Conservation (phyloP, 805 yeast species). For the Metschnikowia proteae region DNA sequence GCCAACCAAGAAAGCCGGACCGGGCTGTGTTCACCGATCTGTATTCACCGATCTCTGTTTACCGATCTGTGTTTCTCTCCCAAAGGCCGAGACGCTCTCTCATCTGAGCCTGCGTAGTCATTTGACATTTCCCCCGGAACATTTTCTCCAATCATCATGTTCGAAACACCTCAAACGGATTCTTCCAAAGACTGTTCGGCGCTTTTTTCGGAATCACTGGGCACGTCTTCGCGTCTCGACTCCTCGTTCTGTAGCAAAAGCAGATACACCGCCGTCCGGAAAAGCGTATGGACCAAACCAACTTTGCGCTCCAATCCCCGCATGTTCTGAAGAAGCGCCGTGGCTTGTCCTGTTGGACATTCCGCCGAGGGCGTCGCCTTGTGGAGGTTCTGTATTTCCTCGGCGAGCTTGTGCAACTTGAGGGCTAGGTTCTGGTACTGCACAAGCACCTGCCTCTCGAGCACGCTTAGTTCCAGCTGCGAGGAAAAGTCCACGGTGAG, state of each 20-base stretch:
- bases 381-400: slow-evolving; percentile 30
- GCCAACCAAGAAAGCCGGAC: too few relatives aligned
- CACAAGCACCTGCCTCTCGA: slow-evolving; percentile 33
- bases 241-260: slow-evolving; percentile 44
- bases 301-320: slow-evolving; percentile 60
- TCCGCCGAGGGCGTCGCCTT: slow-evolving; percentile 1
- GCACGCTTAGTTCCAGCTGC: slow-evolving; percentile 19
- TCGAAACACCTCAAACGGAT: too few relatives aligned
- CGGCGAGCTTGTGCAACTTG: slow-evolving; percentile 29
- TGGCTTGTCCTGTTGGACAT: slow-evolving; percentile 20
- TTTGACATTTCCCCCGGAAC: too few relatives aligned
- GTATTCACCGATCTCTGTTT: too few relatives aligned
- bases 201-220: not conserved
- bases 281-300: slow-evolving; percentile 59
- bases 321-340: slow-evolving; percentile 42
- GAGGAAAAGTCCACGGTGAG: slow-evolving; percentile 11
- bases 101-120: too few relatives aligned
- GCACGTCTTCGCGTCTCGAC: not conserved
- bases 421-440: slow-evolving; percentile 38
- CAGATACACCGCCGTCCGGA: slow-evolving; percentile 69
- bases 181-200: not conserved
- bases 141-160: too few relatives aligned
- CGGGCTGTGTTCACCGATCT: too few relatives aligned
- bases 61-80: too few relatives aligned
- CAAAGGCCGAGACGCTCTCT: too few relatives aligned